Percentiles rank a stretch among this genome's conserved stretches.
phyloP scores from a whole-genome alignment of 768 basidiomycete genomes.

The Phaeotremella skinneri region DNA sequence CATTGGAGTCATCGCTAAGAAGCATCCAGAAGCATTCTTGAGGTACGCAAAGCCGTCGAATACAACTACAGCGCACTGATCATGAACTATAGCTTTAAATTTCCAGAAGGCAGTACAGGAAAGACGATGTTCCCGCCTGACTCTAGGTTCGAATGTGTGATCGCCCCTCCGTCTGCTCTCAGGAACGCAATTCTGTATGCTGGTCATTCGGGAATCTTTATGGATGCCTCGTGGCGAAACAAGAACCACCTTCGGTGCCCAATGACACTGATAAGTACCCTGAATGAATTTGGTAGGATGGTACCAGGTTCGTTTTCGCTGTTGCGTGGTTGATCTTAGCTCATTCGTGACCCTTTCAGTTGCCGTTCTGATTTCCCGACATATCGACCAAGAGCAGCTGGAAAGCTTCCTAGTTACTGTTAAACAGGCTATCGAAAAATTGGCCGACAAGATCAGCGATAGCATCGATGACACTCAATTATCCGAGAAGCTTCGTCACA shows the following conservation, averaged over 20 bases:
- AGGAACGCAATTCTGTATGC: slow-evolving; percentile 9
- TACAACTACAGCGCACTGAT: no score
- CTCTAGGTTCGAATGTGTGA: slow-evolving; percentile 10
- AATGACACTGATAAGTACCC: slow-evolving; percentile 11
- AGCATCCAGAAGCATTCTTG: slow-evolving; percentile 7
- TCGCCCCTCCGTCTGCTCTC: slow-evolving; percentile 5
- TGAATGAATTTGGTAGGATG: slow-evolving; percentile 14
- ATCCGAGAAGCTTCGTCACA: background rate
- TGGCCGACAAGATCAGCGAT: background rate
- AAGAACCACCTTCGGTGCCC: slow-evolving; percentile 16
- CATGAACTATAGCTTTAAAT: background rate
- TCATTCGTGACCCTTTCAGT: slow-evolving; percentile 5
- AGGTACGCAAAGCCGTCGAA: background rate
- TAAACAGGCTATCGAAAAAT: background rate
- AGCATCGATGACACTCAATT: background rate
- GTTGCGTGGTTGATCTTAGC: background rate
- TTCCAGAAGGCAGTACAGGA: background rate
- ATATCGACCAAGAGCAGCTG: slow-evolving; percentile 9
- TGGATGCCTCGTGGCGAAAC: slow-evolving; percentile 21
- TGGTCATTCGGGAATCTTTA: background rate
- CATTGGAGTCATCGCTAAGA: slow-evolving; percentile 1
- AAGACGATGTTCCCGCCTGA: background rate
- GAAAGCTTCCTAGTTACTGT: background rate
- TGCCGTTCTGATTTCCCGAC: slow-evolving; percentile 8
- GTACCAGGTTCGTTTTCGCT: slow-evolving; percentile 7